Evolutionary conservation across 345 rosid genomes (phyloP).

Genomic region (Eucalyptus marginata): DNA sequence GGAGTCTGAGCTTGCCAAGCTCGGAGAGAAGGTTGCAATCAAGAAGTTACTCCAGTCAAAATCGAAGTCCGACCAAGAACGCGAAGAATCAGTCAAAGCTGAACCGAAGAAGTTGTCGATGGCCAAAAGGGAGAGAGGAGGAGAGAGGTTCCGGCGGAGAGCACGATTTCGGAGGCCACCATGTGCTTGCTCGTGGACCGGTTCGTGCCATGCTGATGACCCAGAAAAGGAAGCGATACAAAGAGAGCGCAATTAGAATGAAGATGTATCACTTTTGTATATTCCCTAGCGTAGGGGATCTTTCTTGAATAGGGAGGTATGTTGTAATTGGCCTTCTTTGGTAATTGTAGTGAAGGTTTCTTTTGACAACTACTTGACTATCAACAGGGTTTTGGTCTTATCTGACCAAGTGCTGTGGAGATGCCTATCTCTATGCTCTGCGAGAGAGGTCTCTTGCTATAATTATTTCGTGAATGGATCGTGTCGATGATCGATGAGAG

Average conservation of each 20-base stretch:
- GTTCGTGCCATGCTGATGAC: slow-evolving; percentile 58
- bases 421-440: not conserved
- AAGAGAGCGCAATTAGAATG: not conserved
- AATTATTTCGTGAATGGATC: not conserved
- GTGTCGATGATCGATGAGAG: not conserved
- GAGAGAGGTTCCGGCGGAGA: slow-evolving; percentile 7
- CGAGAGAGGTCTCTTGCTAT: not conserved
- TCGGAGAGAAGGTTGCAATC: not conserved
- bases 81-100: not conserved
- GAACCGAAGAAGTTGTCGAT: not conserved
- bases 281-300: not conserved
- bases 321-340: not conserved
- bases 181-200: slow-evolving; percentile 75
- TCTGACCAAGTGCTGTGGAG: not conserved
- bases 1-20: not conserved
- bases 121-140: slow-evolving; percentile 2
- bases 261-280: not conserved
- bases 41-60: not conserved
- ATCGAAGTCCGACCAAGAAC: not conserved
- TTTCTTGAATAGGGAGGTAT: not conserved
- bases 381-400: not conserved
- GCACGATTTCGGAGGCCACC: slow-evolving; percentile 52
- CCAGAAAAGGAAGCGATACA: not conserved
- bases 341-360: not conserved
- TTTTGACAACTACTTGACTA: not conserved